Conservation (phyloP, 306 rosid species). For the Trifolium subterraneum region DNA sequence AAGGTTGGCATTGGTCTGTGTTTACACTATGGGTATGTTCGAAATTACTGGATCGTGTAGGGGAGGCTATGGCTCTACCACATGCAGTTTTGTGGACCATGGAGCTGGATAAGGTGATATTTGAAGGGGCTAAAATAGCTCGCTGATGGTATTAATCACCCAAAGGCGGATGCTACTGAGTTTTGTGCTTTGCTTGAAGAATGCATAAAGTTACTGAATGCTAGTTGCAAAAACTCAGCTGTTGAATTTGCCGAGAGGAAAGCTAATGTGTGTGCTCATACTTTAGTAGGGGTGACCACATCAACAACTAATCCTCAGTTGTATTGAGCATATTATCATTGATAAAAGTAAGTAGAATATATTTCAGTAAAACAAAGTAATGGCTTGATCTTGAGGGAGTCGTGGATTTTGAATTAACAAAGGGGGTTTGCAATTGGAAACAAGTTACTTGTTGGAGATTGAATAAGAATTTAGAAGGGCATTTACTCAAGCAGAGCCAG, state of each 20-base stretch:
- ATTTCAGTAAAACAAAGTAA: not conserved
- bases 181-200: not conserved
- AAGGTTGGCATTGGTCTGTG: not conserved
- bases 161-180: not conserved
- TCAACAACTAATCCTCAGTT: not conserved
- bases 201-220: not conserved
- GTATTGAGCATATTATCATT: not conserved
- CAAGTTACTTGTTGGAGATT: conserved; percentile 17
- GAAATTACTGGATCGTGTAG: not conserved
- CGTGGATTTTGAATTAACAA: conserved; percentile 27
- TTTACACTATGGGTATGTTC: not conserved
- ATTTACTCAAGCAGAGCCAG: not conserved
- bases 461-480: conserved; percentile 21
- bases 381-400: conserved; percentile 9
- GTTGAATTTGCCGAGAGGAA: not conserved
- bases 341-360: not conserved
- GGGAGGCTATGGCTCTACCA: not conserved
- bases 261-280: not conserved
- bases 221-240: not conserved
- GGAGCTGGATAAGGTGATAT: not conserved
- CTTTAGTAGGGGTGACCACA: not conserved
- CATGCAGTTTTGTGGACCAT: not conserved
- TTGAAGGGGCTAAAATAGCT: not conserved
- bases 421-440: conserved; percentile 4
- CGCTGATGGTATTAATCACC: not conserved